These are phyloP conservation scores for Puya raimondii DNA, from an alignment of 176 grass and related monocot species.

Conservation along the genomic window DNA sequence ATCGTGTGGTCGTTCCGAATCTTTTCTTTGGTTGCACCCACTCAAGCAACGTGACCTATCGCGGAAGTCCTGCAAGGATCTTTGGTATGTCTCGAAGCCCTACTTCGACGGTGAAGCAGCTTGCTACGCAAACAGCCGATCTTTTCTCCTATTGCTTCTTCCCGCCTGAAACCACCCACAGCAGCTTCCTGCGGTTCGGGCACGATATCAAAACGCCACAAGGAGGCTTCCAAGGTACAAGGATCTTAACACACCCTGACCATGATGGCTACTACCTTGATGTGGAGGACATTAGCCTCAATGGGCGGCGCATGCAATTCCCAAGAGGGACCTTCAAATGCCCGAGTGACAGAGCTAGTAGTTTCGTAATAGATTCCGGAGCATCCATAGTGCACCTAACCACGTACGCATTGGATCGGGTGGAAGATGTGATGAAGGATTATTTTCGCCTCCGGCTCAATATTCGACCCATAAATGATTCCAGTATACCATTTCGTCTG, in stretches of 20 bases:
- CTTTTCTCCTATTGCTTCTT: not conserved
- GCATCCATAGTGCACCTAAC: not conserved
- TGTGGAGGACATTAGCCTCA: not conserved
- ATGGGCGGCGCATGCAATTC: not conserved
- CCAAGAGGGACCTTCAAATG: not conserved
- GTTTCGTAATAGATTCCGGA: not conserved
- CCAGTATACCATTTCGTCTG: not conserved
- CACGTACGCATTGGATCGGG: no score
- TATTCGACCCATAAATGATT: no score
- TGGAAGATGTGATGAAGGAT: not conserved
- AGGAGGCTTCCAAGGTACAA: not conserved
- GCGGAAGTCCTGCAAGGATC: not conserved
- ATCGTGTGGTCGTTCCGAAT: not conserved
- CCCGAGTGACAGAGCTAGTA: not conserved
- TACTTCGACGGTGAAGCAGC: not conserved
- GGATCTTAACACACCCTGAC: not conserved
- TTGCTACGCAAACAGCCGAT: not conserved
- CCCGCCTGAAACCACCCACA: not conserved
- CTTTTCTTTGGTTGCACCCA: conserved; percentile 21
- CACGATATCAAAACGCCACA: not conserved
- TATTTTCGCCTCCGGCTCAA: not conserved
- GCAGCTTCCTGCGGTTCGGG: not conserved
- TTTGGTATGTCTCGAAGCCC: not conserved
- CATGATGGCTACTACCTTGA: not conserved
- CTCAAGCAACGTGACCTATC: not conserved